Base-by-base conservation (phyloP, 768 basidiomycete species). In the Pisolithus tinctorius region DNA sequence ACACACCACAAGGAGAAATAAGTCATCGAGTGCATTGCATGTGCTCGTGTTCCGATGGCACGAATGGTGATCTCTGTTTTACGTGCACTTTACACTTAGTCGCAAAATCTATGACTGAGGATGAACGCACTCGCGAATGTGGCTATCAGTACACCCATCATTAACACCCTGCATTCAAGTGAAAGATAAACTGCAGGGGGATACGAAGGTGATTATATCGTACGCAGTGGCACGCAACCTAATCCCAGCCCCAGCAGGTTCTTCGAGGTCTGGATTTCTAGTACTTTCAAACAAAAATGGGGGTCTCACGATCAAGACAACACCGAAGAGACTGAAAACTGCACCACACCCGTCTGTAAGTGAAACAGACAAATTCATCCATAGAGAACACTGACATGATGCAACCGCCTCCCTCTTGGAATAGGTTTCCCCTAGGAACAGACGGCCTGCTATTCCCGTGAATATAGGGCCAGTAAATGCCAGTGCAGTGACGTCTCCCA, bases 291-390 rank as follows among this genome's bases (percentile, higher is more conserved):
- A 94, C 6, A 96, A 58, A 47, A 82, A 81, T 0, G 75, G 69
- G 0, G 93, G 93, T 36, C 88, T 75, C 10, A 91, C 88, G 46
- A 96, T 90, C 7, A 93, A 72, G 13, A 93, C 64, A 8, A 92
- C 89, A 0, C 92, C 93, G 9, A 78, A 40, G 30, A 94, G 73
- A 64, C 88, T 85, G 44, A 77, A 74, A 7, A 85, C 80, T 79
- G 58, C 20, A 42, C 20, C 46, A 38, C 47, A 13, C 38, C 29
- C 38, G 6, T 16, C 4, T 23, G 27, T 34, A 6, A 50, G 23
- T n/a, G 11, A 41, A 16, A 45, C 29, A 16, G 1, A 13, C 11
- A 5, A 13, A 34, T 13, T 34, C 34, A 4, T 5, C 16, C 8
- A 25, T 9, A 16, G 16, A 6, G 47, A 13, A n/a, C 10, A 50